phyloP scores from a whole-genome alignment of 768 basidiomycete species.

The Chalciporus sphaerocephalus region DNA sequence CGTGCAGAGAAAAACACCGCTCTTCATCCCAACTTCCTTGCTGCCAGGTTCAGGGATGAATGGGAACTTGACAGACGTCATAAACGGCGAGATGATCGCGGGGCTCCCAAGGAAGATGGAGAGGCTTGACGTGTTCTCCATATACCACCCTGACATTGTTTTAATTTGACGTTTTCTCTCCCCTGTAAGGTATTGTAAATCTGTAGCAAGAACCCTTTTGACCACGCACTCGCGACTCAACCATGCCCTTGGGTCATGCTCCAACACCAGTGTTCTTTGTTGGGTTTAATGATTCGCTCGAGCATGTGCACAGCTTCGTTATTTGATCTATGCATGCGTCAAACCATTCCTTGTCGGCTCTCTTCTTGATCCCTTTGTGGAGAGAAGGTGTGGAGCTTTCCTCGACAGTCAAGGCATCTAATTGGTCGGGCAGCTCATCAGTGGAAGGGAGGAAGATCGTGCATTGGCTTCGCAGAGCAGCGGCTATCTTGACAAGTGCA shows the following conservation, averaged over 20 bases:
- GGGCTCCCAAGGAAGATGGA: constrained; percentile 25
- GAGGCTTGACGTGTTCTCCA: constrained; percentile 34
- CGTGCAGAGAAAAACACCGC: constrained; percentile 48
- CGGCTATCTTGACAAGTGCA: constrained; percentile 36
- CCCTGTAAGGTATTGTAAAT: constrained; percentile 16
- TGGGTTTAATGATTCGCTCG: constrained; percentile 25
- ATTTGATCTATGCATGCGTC: constrained; percentile 62
- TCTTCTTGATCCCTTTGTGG: constrained; percentile 20
- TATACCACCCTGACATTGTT: neutral
- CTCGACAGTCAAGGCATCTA: constrained; percentile 24
- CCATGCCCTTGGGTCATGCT: neutral
- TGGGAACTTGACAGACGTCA: constrained; percentile 41
- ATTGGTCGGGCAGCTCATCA: constrained; percentile 21
- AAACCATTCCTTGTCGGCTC: constrained; percentile 55
- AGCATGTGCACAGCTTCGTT: constrained; percentile 36
- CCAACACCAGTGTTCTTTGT: constrained; percentile 4
- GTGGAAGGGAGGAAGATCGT: constrained; percentile 20
- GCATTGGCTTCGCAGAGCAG: constrained; percentile 33
- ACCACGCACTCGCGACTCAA: neutral
- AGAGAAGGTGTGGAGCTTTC: neutral
- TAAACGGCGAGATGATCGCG: constrained; percentile 25
- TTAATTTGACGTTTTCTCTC: neutral
- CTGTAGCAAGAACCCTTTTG: constrained; percentile 7
- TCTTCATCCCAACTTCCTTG: constrained; percentile 58
- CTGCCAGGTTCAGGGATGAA: constrained; percentile 52